Evolutionary conservation across 2,329 filamentous ascomycete genomes (phyloP).

Genomic region (Albophoma yamanashiensis): DNA sequence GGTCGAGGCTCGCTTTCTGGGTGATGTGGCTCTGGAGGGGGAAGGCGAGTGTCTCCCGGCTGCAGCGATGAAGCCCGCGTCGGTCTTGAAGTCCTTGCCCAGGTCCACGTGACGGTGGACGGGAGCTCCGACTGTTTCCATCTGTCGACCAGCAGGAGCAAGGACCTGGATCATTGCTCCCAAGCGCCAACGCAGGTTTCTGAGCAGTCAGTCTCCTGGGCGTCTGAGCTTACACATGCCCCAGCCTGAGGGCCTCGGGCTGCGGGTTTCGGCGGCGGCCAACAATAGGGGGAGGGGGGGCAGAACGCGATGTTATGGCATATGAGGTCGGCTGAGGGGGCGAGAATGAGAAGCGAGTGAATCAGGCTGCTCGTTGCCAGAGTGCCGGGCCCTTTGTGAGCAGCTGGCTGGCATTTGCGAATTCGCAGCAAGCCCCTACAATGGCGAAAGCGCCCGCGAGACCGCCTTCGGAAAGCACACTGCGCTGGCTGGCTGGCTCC

Average conservation of each 20-base stretch:
- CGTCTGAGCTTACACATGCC: neutral
- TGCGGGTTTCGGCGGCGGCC: neutral
- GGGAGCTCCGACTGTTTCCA: constrained; percentile 10
- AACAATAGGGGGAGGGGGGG: neutral
- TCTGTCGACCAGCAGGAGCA: constrained; percentile 11
- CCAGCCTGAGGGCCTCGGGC: neutral
- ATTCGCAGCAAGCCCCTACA: neutral
- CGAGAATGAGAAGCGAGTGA: neutral
- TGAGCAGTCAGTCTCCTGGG: neutral
- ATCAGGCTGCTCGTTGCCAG: neutral
- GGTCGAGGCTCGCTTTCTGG: constrained; percentile 33
- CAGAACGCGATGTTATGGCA: neutral
- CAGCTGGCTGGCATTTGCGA: neutral
- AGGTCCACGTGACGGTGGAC: constrained; percentile 11
- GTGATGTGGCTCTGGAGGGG: constrained; percentile 4
- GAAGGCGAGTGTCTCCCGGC: constrained; percentile 4
- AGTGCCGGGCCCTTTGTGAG: neutral
- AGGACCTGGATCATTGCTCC: constrained; percentile 14
- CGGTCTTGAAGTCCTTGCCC: constrained; percentile 8
- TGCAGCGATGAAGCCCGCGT: constrained; percentile 3
- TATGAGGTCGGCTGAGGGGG: neutral
- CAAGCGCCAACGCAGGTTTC: neutral
- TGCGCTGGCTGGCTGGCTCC: neutral
- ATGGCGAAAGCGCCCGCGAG: constrained; percentile 4
- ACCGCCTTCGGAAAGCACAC: constrained; percentile 10